A percentile compares a stretch with the other conserved stretches of the same genome.
These are phyloP conservation scores for Vanderwaltozyma yarrowii DNA, from an alignment of 805 yeast species.

Conservation along the genomic window DNA sequence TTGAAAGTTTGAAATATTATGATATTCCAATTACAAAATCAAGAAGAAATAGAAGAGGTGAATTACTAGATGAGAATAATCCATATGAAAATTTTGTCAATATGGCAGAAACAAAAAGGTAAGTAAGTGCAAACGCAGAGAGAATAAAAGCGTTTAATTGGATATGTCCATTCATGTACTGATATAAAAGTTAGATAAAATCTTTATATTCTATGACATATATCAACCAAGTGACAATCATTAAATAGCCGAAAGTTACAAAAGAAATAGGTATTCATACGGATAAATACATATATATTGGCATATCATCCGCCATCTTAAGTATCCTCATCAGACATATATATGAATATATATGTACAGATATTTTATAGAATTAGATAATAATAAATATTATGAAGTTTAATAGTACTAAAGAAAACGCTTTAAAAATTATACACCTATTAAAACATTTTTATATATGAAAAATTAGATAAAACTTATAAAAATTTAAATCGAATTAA, in stretches of 20 bases:
- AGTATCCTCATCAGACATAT: too few relatives aligned
- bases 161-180: too few relatives aligned
- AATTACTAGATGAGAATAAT: background rate
- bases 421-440: conserved; percentile 23
- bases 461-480: conserved; percentile 3
- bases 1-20: conserved; percentile 17
- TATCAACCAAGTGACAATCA: too few relatives aligned
- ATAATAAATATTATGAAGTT: background rate
- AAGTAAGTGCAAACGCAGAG: background rate
- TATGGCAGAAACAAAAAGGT: conserved; percentile 7
- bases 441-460: conserved; percentile 10
- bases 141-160: background rate
- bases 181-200: too few relatives aligned
- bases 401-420: conserved; percentile 8
- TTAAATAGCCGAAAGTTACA: too few relatives aligned
- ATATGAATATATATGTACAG: conserved; percentile 1
- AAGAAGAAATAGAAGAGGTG: conserved; percentile 3
- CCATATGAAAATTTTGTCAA: conserved; percentile 15
- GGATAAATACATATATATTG: too few relatives aligned
- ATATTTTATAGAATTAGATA: background rate
- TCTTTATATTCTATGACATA: too few relatives aligned
- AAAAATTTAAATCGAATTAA: conserved; percentile 3
- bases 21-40: conserved; percentile 18
- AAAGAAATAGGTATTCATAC: too few relatives aligned
- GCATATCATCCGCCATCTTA: too few relatives aligned